Evolutionary conservation across 2,329 filamentous ascomycete species (phyloP).

Genomic region (Orbilia quercus): DNA sequence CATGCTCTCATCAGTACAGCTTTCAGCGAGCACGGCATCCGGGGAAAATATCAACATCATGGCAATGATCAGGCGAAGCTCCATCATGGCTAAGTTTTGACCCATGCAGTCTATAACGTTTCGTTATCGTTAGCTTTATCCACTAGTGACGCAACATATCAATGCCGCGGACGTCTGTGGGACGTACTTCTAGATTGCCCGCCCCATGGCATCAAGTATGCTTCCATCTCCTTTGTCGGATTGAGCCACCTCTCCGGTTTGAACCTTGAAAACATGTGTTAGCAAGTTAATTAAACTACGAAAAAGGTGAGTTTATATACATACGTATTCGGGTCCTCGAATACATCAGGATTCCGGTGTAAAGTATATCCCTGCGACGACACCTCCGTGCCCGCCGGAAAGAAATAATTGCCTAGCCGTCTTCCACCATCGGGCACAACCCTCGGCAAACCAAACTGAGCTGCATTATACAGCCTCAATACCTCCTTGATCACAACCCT

Average conservation of each 20-base stretch:
- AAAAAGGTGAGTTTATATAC: no score
- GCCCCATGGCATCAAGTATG: constrained; percentile 12
- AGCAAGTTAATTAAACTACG: background rate
- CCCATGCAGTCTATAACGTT: constrained; percentile 22
- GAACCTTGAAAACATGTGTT: constrained; percentile 17
- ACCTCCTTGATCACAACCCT: constrained; percentile 21
- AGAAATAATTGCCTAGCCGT: constrained; percentile 22
- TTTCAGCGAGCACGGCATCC: constrained; percentile 15
- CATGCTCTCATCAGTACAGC: constrained; percentile 40
- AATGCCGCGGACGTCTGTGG: background rate
- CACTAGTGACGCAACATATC: no score
- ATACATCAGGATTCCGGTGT: constrained; percentile 28
- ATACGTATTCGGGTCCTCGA: constrained; percentile 26
- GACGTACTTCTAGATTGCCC: constrained; percentile 28
- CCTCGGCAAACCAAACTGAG: constrained; percentile 25
- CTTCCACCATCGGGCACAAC: constrained; percentile 24
- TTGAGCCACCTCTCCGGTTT: constrained; percentile 47
- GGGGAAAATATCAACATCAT: constrained; percentile 14
- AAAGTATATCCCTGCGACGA: constrained; percentile 26
- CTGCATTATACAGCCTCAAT: constrained; percentile 31
- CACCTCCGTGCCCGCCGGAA: constrained; percentile 30
- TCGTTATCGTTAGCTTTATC: background rate
- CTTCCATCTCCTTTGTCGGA: constrained; percentile 37
- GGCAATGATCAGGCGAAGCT: constrained; percentile 26
- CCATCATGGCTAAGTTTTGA: constrained; percentile 35